Conservation (phyloP, 73 alveolate genomes). For the Paramecium octaurelia region DNA sequence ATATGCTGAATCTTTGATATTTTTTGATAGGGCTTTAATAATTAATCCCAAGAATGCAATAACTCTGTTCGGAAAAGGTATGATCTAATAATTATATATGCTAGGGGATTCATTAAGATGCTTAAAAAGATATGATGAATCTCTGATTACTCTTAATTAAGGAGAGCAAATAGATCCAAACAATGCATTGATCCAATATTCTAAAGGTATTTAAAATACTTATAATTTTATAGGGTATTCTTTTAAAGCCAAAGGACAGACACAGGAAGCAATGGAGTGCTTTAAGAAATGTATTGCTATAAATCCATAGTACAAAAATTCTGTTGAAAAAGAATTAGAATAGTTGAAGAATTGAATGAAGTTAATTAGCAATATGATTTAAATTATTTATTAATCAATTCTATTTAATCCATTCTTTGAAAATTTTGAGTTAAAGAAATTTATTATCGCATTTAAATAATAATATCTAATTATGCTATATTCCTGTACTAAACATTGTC, state of each 20-base stretch:
- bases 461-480: too few relatives aligned
- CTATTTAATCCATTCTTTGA: too few relatives aligned
- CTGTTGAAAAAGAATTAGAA: neutral
- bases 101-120: neutral
- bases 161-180: neutral
- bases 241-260: neutral
- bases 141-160: neutral
- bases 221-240: neutral
- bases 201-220: neutral
- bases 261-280: neutral
- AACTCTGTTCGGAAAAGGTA: neutral
- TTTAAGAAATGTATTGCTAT: neutral
- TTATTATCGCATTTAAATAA: too few relatives aligned
- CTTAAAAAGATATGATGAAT: neutral
- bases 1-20: neutral
- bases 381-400: neutral
- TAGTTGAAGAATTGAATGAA: neutral
- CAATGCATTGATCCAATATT: neutral
- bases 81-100: neutral
- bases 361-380: neutral
- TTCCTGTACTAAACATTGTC: too few relatives aligned
- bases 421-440: too few relatives aligned
- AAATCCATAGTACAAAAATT: neutral
- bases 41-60: neutral
- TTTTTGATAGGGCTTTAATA: neutral